Percentiles rank a stretch among this genome's conserved stretches.
These are phyloP conservation scores for Osmanthus fragrans DNA, from an alignment of 257 asterid species.

Conservation along the genomic window DNA sequence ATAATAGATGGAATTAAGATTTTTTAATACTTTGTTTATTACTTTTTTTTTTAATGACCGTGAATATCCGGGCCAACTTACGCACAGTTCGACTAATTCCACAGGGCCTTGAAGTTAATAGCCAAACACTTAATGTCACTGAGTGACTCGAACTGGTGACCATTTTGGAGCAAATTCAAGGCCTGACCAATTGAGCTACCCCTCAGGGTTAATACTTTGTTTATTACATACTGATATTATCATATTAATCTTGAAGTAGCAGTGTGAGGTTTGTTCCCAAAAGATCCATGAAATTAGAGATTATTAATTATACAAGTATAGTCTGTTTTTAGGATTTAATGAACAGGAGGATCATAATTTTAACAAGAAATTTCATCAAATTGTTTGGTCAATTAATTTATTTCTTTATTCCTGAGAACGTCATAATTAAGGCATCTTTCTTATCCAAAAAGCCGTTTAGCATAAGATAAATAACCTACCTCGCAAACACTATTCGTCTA, in stretches of 20 bases:
- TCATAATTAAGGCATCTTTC: not conserved
- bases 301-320: not conserved
- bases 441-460: conserved; percentile 17
- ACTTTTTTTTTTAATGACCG: too few relatives aligned
- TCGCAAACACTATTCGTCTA: not conserved
- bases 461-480: not conserved
- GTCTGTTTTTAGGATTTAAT: conserved; percentile 13
- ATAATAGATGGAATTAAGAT: not conserved
- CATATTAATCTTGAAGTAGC: not conserved
- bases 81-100: too few relatives aligned
- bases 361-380: not conserved
- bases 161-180: too few relatives aligned
- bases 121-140: too few relatives aligned
- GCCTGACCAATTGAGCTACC: too few relatives aligned
- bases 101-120: too few relatives aligned
- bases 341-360: not conserved
- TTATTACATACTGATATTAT: not conserved
- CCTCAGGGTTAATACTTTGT: not conserved
- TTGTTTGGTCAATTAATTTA: conserved; percentile 1
- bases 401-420: conserved; percentile 12
- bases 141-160: too few relatives aligned
- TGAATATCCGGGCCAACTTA: too few relatives aligned
- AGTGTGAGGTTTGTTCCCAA: not conserved
- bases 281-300: not conserved
- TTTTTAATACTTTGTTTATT: not conserved